Base-by-base conservation (phyloP, 768 basidiomycete genomes). In the Xerocomellus intermedius region DNA sequence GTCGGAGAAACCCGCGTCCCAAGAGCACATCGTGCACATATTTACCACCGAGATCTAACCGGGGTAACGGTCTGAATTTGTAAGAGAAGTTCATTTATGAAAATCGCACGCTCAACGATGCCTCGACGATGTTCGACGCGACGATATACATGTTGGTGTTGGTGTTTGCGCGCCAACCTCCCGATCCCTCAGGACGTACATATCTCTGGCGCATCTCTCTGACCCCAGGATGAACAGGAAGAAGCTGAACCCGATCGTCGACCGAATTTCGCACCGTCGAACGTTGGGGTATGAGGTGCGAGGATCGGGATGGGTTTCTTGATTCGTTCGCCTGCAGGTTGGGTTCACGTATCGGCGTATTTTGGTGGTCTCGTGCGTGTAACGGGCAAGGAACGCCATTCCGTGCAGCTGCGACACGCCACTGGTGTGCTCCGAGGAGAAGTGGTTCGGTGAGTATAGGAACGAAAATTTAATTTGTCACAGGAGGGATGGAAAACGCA, bases 351-450 rank as follows among this genome's bases (percentile, higher is more conserved):
- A 26, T 30, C 17, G 38, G 13, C 14, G 1, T 8, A 2, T 22
- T 7, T 30, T 10, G 26, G 33, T 3, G 14, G 33, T 33, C 33
- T 21, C 4, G 19, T 16, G 30, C 8, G 17, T 24, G 10, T 21
- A 9, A 17, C 17, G 17, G 17, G 3, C 3, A 36, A 26, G 12
- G 35, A 28, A 14, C 6, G 35, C 22, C 33, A n/a, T 36, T 9
- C 13, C 7, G 24, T 28, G 4, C 3, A 28, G 24, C 22, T 35
- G 42, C 16, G 17, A 24, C 8, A 21, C 37, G 42, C 5, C 14
- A 5, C 26, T 33, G 17, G 26, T 26, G 30, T 50, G 4, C 28
- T 58, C 55, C 57, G 57, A 58, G 57, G 57, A 50, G 38, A 42
- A 47, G 52, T 35, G 21, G n/a, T 50, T 42, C 30, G 41, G n/a